Percentiles rank a stretch among this genome's conserved stretches.
Conservation (phyloP, 1,139 yeast species). For the Candida sojae region DNA sequence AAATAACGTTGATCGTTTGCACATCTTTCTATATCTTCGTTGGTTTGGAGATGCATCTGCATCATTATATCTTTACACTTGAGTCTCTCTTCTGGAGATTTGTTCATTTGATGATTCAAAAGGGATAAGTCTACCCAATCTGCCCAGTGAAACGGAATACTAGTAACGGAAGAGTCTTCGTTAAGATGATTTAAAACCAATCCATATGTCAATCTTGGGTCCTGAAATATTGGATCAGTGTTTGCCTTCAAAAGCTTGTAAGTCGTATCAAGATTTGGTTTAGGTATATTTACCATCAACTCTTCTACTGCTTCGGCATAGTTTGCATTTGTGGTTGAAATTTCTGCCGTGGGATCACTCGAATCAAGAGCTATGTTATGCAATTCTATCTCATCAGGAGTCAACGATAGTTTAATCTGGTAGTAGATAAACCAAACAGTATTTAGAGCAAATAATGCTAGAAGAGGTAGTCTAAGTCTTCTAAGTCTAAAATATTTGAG, state of each 20-base stretch:
- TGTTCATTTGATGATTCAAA: conserved; percentile 40
- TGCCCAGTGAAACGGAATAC: conserved; percentile 36
- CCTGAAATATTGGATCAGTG: conserved; percentile 8
- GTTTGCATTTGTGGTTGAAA: conserved; percentile 10
- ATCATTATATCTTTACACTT: conserved; percentile 18
- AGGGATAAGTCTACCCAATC: conserved; percentile 25
- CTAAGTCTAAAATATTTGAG: background rate
- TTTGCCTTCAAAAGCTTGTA: background rate
- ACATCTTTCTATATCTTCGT: conserved; percentile 2
- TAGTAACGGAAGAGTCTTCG: background rate
- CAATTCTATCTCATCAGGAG: background rate
- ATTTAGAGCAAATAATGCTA: conserved; percentile 8
- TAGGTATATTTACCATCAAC: conserved; percentile 5
- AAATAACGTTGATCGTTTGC: conserved; percentile 4
- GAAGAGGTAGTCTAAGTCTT: conserved; percentile 5
- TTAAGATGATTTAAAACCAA: conserved; percentile 3
- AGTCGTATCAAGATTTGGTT: conserved; percentile 5
- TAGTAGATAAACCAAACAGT: conserved; percentile 2
- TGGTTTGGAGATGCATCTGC: conserved; percentile 3
- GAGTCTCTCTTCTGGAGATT: conserved; percentile 18
- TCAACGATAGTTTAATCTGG: background rate
- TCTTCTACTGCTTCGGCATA: conserved; percentile 8
- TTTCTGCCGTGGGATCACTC: conserved; percentile 7
- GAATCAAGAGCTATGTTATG: conserved; percentile 7
- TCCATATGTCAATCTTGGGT: conserved; percentile 11